Conservation (phyloP, 2,329 filamentous ascomycete genomes). For the Diplodia intermedia region DNA sequence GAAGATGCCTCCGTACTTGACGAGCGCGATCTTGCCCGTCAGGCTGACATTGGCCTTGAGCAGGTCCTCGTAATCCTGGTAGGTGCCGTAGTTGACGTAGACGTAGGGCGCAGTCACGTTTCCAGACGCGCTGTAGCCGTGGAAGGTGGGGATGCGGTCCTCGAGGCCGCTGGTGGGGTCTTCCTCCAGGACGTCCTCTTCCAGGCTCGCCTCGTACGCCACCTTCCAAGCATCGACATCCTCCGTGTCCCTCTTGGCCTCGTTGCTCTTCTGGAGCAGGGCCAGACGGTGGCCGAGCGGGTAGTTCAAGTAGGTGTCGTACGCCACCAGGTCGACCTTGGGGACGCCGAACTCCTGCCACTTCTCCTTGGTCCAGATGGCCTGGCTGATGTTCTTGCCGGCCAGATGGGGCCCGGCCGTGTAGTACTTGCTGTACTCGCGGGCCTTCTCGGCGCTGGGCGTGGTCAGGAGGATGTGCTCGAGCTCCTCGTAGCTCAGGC, state of each 20-base stretch:
- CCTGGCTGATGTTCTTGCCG: slow-evolving; percentile 60
- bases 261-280: slow-evolving; percentile 57
- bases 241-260: slow-evolving; percentile 63
- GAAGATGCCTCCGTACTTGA: slow-evolving; percentile 85
- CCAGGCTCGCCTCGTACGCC: slow-evolving; percentile 78
- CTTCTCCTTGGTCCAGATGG: slow-evolving; percentile 57
- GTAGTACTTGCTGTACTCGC: slow-evolving; percentile 59
- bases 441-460: slow-evolving; percentile 59
- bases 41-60: slow-evolving; percentile 75
- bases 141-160: slow-evolving; percentile 85
- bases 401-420: slow-evolving; percentile 59
- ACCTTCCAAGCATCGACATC: slow-evolving; percentile 61
- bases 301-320: slow-evolving; percentile 61
- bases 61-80: slow-evolving; percentile 83
- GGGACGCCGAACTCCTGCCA: slow-evolving; percentile 59
- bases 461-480: slow-evolving; percentile 61
- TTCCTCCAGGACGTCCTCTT: slow-evolving; percentile 83
- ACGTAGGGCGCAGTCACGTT: slow-evolving; percentile 89
- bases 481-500: slow-evolving; percentile 62
- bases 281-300: slow-evolving; percentile 57
- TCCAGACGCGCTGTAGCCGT: slow-evolving; percentile 90
- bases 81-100: slow-evolving; percentile 91
- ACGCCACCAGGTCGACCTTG: slow-evolving; percentile 54
- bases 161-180: slow-evolving; percentile 77
- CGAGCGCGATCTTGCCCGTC: slow-evolving; percentile 84